Evolutionary conservation across 1,139 yeast species (phyloP).

Genomic region (Entelexis paramagnoliae): DNA sequence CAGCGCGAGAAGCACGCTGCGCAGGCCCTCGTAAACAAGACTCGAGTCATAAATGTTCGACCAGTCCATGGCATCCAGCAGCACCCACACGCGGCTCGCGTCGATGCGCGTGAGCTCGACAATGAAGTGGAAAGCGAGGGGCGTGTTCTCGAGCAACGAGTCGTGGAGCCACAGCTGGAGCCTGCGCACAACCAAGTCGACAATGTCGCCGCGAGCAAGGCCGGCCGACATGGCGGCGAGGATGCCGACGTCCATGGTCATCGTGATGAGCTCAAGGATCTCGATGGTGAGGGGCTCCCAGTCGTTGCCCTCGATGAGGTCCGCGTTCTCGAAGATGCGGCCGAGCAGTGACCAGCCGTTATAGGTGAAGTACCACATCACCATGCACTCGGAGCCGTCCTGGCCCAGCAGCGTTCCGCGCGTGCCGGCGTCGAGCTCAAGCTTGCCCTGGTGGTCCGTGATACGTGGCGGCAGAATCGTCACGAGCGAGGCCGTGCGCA

Average conservation of each 20-base stretch:
- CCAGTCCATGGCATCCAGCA: conserved; percentile 26
- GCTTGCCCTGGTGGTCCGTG: conserved; percentile 32
- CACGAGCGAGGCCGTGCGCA: conserved; percentile 22
- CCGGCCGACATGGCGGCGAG: conserved; percentile 46
- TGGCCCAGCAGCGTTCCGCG: conserved; percentile 42
- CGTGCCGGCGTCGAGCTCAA: conserved; percentile 45
- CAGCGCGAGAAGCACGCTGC: conserved; percentile 39
- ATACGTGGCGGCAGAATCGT: conserved; percentile 38
- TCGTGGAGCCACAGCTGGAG: conserved; percentile 49
- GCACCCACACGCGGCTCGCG: conserved; percentile 67
- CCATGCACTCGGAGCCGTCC: conserved; percentile 40
- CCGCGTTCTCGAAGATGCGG: conserved; percentile 51
- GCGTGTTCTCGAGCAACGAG: conserved; percentile 30
- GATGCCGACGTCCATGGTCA: conserved; percentile 37
- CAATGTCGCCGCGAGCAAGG: conserved; percentile 55
- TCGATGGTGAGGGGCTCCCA: conserved; percentile 39
- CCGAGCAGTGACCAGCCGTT: conserved; percentile 87
- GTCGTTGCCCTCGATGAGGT: conserved; percentile 30
- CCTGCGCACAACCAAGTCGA: conserved; percentile 55
- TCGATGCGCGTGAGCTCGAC: conserved; percentile 40
- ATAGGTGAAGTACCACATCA: conserved; percentile 60
- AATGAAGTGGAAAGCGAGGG: conserved; percentile 36
- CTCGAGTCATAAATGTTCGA: conserved; percentile 26
- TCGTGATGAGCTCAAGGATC: conserved; percentile 44
- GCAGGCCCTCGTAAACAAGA: conserved; percentile 48